These are phyloP conservation scores for Zymoseptoria tritici DNA, from an alignment of 2,329 filamentous ascomycete genomes.

Conservation along the genomic window DNA sequence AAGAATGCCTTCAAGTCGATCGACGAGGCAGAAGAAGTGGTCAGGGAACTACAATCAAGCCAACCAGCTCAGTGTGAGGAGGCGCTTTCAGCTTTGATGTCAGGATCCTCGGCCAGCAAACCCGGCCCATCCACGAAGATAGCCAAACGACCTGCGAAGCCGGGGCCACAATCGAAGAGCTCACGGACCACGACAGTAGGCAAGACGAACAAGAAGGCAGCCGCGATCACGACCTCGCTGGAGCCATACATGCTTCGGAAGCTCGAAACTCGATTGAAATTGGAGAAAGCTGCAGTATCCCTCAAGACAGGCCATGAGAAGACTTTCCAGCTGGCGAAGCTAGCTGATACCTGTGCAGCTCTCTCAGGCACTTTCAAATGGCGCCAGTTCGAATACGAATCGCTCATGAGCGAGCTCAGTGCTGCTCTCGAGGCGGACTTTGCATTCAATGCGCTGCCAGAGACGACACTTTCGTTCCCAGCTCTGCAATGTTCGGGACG, in stretches of 20 bases:
- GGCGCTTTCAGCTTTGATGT: not conserved
- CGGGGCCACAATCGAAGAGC: not conserved
- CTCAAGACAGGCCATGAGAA: conserved; percentile 3
- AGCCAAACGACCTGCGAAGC: not conserved
- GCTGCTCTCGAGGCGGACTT: conserved; percentile 55
- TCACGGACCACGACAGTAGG: not conserved
- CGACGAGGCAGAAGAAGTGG: conserved; percentile 13
- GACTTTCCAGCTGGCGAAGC: not conserved
- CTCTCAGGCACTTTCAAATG: conserved; percentile 5
- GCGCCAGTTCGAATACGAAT: conserved; percentile 7
- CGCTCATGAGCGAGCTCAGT: conserved; percentile 8
- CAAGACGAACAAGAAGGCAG: not conserved
- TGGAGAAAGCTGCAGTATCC: conserved; percentile 7
- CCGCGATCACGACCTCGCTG: not conserved
- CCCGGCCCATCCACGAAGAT: not conserved
- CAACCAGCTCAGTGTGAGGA: not conserved
- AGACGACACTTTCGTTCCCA: conserved; percentile 85
- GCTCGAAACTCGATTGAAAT: conserved; percentile 4
- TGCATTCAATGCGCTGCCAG: conserved; percentile 47
- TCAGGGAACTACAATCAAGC: conserved; percentile 3
- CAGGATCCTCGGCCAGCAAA: not conserved
- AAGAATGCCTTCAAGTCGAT: conserved; percentile 15
- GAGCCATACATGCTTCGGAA: conserved; percentile 7
- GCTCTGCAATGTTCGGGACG: conserved; percentile 41
- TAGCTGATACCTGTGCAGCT: conserved; percentile 2